These are phyloP conservation scores for Didymosphaeria variabile DNA, from an alignment of 2,329 filamentous ascomycete species.

Conservation along the genomic window DNA sequence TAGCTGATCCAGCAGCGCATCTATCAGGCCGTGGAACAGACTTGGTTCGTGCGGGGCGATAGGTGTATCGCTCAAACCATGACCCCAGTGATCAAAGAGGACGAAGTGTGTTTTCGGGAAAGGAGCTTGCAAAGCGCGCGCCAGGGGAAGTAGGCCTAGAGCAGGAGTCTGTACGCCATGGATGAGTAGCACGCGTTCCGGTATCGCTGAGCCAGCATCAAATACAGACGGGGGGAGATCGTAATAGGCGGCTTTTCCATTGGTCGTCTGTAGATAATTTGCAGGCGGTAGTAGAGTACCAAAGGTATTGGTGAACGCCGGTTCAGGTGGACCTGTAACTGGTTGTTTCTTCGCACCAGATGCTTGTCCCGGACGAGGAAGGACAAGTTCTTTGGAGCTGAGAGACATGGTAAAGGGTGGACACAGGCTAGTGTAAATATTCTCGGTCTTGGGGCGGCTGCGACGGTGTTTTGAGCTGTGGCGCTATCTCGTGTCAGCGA, in stretches of 20 bases:
- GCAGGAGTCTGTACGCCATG: slow-evolving; percentile 64
- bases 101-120: slow-evolving; percentile 54
- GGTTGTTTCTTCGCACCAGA: slow-evolving; percentile 19
- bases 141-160: slow-evolving; percentile 58
- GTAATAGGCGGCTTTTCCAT: slow-evolving; percentile 55
- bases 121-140: slow-evolving; percentile 42
- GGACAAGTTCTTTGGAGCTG: slow-evolving; percentile 19
- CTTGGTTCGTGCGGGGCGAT: slow-evolving; percentile 50
- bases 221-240: slow-evolving; percentile 45
- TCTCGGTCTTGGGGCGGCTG: background rate
- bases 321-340: slow-evolving; percentile 51
- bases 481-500: background rate
- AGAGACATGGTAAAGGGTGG: slow-evolving; percentile 13
- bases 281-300: slow-evolving; percentile 52
- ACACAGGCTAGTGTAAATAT: too few species aligned
- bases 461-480: background rate
- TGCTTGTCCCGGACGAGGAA: slow-evolving; percentile 38
- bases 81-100: slow-evolving; percentile 63
- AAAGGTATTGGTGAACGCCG: slow-evolving; percentile 49
- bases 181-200: slow-evolving; percentile 54
- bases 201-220: slow-evolving; percentile 26
- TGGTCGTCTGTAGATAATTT: slow-evolving; percentile 41
- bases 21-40: slow-evolving; percentile 57
- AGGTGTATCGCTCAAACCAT: slow-evolving; percentile 62
- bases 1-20: slow-evolving; percentile 52